These are phyloP conservation scores for Periconia sp. DNA, from an alignment of 2,329 filamentous ascomycete genomes.

Conservation along the genomic window DNA sequence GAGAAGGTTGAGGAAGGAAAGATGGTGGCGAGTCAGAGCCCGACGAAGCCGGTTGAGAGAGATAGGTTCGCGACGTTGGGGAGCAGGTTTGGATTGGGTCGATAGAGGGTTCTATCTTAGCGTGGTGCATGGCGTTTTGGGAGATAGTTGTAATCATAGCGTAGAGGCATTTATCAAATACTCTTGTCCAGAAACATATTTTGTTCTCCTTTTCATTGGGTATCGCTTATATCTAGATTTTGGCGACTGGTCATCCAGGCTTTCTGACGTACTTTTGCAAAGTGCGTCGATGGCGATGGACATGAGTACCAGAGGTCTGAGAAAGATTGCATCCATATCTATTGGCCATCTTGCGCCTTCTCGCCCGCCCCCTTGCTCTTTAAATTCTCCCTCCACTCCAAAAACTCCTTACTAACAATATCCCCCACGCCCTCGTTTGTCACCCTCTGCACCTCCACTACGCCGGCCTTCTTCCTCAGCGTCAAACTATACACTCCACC, in stretches of 20 bases:
- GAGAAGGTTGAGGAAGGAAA: conserved; percentile 68
- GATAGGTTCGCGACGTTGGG: conserved; percentile 44
- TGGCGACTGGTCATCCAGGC: too few relatives aligned
- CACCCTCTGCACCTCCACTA: conserved; percentile 76
- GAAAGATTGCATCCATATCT: too few relatives aligned
- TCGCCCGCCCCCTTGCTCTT: conserved; percentile 9
- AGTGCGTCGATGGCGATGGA: too few relatives aligned
- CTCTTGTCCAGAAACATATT: too few relatives aligned
- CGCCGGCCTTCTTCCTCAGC: conserved; percentile 65
- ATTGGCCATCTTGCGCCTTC: too few relatives aligned
- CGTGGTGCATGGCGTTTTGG: too few relatives aligned
- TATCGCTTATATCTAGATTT: too few relatives aligned
- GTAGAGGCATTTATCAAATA: too few relatives aligned
- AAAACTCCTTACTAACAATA: conserved; percentile 79
- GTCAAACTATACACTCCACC: conserved; percentile 85
- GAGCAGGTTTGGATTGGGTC: conserved; percentile 38
- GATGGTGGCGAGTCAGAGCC: conserved; percentile 42
- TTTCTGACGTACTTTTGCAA: too few relatives aligned
- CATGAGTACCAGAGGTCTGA: too few relatives aligned
- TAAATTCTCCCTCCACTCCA: conserved; percentile 66
- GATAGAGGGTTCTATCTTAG: neutral
- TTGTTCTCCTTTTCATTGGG: too few relatives aligned
- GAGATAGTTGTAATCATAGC: too few relatives aligned
- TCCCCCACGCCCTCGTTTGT: conserved; percentile 78
- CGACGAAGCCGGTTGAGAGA: conserved; percentile 30